Evolutionary conservation across 1,284 basidiomycete species (phyloP).

Genomic region (Mycena citricolor): DNA sequence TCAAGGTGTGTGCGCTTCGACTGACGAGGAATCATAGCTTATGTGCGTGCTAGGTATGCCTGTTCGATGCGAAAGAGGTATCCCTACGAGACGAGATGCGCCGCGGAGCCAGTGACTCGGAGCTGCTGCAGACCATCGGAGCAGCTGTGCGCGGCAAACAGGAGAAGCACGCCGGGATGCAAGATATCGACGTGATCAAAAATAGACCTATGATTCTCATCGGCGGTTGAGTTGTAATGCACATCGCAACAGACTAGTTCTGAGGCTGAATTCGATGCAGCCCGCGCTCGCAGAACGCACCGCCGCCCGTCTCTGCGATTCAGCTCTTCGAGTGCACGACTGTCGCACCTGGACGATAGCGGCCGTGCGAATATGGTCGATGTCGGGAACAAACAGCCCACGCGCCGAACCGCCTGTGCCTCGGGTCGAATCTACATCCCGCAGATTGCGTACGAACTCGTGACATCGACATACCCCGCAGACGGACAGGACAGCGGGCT

Average conservation of each 20-base stretch:
- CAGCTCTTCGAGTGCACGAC: slow-evolving; percentile 23
- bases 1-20: slow-evolving; percentile 59
- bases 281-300: background rate
- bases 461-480: slow-evolving; percentile 41
- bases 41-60: slow-evolving; percentile 60
- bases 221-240: slow-evolving; percentile 69
- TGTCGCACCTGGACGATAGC: slow-evolving; percentile 72
- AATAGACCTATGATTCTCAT: slow-evolving; percentile 91
- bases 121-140: slow-evolving; percentile 65
- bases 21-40: background rate
- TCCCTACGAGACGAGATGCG: slow-evolving; percentile 79
- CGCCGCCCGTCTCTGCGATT: slow-evolving; percentile 2
- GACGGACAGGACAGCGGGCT: slow-evolving; percentile 35
- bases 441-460: slow-evolving; percentile 59
- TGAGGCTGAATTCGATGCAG: slow-evolving; percentile 2
- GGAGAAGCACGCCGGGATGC: slow-evolving; percentile 84
- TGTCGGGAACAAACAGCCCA: slow-evolving; percentile 65
- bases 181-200: slow-evolving; percentile 70
- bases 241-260: slow-evolving; percentile 18
- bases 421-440: slow-evolving; percentile 76
- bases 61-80: slow-evolving; percentile 85
- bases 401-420: slow-evolving; percentile 74
- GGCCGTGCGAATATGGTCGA: slow-evolving; percentile 83
- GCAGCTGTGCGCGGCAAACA: slow-evolving; percentile 73
- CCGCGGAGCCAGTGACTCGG: slow-evolving; percentile 58